phyloP scores from a whole-genome alignment of 2,329 filamentous ascomycete genomes.

The Colletotrichum sp. region DNA sequence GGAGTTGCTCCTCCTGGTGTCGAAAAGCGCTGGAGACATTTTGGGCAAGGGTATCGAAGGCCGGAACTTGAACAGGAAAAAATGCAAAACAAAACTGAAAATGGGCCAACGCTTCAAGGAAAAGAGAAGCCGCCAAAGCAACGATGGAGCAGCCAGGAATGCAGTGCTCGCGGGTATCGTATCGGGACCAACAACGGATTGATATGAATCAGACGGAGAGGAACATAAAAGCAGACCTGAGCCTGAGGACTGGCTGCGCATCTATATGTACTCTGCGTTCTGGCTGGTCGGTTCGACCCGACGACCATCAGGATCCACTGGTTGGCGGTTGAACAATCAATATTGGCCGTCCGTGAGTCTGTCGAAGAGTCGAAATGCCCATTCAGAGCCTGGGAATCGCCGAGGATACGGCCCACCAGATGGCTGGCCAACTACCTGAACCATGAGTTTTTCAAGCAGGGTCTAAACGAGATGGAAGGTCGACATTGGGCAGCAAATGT shows the following conservation, averaged over 20 bases:
- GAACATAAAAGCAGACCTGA: not conserved
- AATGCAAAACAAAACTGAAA: not conserved
- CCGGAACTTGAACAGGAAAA: not conserved
- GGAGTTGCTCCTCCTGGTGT: slow-evolving; percentile 2
- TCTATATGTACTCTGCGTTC: slow-evolving; percentile 11
- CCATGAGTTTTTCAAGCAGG: not conserved
- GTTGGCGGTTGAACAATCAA: not conserved
- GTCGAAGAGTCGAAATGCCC: not conserved
- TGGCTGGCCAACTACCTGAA: slow-evolving; percentile 15
- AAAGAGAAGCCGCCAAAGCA: not conserved
- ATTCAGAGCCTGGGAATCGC: not conserved
- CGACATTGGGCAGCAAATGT: slow-evolving; percentile 15
- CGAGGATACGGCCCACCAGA: slow-evolving; percentile 14
- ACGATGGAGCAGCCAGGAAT: not conserved
- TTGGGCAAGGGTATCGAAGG: slow-evolving; percentile 14
- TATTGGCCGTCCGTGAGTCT: not conserved
- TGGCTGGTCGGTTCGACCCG: not conserved
- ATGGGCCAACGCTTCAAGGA: not conserved
- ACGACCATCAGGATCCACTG: not conserved
- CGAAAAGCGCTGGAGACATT: slow-evolving; percentile 19
- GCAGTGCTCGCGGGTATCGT: not conserved
- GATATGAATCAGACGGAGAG: not conserved
- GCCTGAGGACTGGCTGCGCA: not conserved
- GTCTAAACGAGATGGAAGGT: not conserved
- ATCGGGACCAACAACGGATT: not conserved